These are phyloP conservation scores for Calonectria fujianensis DNA, from an alignment of 2,329 filamentous ascomycete genomes.

Conservation along the genomic window DNA sequence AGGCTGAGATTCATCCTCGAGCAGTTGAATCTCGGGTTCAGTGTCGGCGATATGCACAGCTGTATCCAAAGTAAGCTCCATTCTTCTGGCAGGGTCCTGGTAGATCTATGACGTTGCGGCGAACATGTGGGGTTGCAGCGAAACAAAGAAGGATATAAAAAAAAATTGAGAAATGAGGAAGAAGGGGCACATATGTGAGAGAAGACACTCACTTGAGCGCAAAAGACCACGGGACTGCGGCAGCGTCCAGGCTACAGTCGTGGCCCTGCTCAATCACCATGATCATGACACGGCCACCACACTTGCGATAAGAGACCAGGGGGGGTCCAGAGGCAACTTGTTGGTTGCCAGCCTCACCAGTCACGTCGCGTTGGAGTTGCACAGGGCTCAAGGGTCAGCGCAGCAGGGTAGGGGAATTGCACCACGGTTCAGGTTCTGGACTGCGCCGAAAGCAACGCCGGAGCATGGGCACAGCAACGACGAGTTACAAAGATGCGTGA, in stretches of 20 bases:
- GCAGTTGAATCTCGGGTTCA: conserved; percentile 55
- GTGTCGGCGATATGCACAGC: conserved; percentile 77
- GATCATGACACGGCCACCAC: conserved; percentile 41
- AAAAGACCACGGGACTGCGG: conserved; percentile 27
- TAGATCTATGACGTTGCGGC: conserved; percentile 27
- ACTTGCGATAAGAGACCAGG: conserved; percentile 42
- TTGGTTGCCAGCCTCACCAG: conserved; percentile 37
- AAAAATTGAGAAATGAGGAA: conserved; percentile 19
- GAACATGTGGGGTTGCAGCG: conserved; percentile 31
- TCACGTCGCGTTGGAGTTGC: conserved; percentile 35
- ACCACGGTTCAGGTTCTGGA: background rate
- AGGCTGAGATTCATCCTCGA: conserved; percentile 58
- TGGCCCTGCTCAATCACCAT: conserved; percentile 34
- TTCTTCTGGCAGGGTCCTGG: conserved; percentile 25
- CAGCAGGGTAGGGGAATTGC: conserved; percentile 36
- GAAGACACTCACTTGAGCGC: conserved; percentile 39
- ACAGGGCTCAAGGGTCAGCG: conserved; percentile 38
- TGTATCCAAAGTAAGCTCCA: conserved; percentile 53
- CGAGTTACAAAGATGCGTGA: background rate
- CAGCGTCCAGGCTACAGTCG: conserved; percentile 25
- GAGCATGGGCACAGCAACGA: conserved; percentile 23
- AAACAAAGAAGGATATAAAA: conserved; percentile 7
- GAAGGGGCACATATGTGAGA: conserved; percentile 10
- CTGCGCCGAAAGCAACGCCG: conserved; percentile 9
- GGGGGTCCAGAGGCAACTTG: conserved; percentile 26